These are phyloP conservation scores for Zoysia matrella DNA, from an alignment of 202 grass and related monocot species.

Conservation along the genomic window DNA sequence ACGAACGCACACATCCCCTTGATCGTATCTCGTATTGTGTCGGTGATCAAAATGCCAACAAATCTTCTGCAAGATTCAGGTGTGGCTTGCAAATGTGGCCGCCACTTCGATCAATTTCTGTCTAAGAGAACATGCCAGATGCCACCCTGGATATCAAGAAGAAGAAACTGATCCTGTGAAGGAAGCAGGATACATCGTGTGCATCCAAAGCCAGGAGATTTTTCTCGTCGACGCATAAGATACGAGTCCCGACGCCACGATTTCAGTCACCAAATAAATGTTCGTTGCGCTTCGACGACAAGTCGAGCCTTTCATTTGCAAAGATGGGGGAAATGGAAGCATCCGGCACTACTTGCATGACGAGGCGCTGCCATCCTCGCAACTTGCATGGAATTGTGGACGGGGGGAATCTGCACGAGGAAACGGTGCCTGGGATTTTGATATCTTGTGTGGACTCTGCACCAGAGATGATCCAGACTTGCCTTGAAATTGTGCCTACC, in stretches of 20 bases:
- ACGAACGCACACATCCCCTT: no score
- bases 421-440: slow-evolving; percentile 9
- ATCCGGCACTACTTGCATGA: slow-evolving; percentile 4
- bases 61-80: background rate
- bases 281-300: slow-evolving; percentile 8
- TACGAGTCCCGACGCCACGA: background rate
- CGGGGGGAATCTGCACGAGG: slow-evolving; percentile 29
- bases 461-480: background rate
- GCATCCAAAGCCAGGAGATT: background rate
- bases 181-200: background rate
- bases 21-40: no score
- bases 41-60: no score
- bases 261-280: background rate
- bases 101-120: background rate
- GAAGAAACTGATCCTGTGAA: background rate
- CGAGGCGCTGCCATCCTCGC: slow-evolving; percentile 5
- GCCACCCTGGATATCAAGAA: background rate
- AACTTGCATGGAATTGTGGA: slow-evolving; percentile 19
- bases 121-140: background rate
- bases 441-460: background rate
- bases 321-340: background rate
- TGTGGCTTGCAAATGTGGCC: slow-evolving; percentile 7
- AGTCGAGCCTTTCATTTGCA: background rate
- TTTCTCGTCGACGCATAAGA: background rate
- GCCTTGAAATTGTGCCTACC: background rate